Conservation (phyloP, 2,329 filamentous ascomycete genomes). For the Fusarium nurragi region DNA sequence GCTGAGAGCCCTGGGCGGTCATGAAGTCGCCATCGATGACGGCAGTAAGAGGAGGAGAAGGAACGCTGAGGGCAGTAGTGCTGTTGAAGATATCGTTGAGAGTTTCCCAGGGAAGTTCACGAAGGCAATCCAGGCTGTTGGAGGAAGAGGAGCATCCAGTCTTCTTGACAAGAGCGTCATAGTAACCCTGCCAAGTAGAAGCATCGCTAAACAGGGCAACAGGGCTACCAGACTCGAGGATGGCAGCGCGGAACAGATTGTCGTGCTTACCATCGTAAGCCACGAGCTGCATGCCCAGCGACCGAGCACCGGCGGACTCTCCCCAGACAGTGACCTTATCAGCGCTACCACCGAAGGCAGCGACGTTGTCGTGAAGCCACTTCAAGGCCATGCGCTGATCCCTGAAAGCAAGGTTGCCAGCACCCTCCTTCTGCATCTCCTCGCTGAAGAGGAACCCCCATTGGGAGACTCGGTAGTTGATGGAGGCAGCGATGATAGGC, state of each 20-base stretch:
- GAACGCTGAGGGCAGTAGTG: conserved; percentile 29
- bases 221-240: conserved; percentile 59
- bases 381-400: conserved; percentile 60
- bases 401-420: conserved; percentile 60
- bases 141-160: conserved; percentile 38
- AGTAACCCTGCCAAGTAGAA: conserved; percentile 44
- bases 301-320: conserved; percentile 62
- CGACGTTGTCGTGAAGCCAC: conserved; percentile 63
- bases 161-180: conserved; percentile 42
- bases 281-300: conserved; percentile 60
- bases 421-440: conserved; percentile 54
- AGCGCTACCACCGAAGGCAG: conserved; percentile 58
- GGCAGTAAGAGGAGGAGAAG: conserved; percentile 27
- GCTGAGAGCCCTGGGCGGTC: conserved; percentile 56
- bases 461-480: conserved; percentile 61
- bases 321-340: conserved; percentile 62
- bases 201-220: conserved; percentile 41
- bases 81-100: conserved; percentile 46
- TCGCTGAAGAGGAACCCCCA: conserved; percentile 63
- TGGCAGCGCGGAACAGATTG: conserved; percentile 62
- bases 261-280: conserved; percentile 64
- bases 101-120: conserved; percentile 45
- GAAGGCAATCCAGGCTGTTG: conserved; percentile 47
- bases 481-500: conserved; percentile 60
- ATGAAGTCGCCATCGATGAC: conserved; percentile 54